Conservation (phyloP, 2,329 filamentous ascomycete species). For the Xylaria hypoxylon region DNA sequence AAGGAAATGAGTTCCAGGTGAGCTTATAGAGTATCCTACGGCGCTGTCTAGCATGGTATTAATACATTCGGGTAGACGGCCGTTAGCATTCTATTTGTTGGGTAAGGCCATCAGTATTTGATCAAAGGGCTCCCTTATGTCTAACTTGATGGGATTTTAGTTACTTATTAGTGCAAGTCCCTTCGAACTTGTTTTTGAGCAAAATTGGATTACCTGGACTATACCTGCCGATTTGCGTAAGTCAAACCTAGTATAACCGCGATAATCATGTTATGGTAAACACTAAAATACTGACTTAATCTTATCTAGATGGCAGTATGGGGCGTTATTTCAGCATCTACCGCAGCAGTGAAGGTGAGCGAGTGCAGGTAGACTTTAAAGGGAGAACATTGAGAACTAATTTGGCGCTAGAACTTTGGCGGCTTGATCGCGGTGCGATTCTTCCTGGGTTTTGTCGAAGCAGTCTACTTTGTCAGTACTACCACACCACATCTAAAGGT, state of each 20-base stretch:
- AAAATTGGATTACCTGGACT: slow-evolving; percentile 62
- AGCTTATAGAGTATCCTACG: neutral
- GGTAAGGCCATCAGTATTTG: slow-evolving; percentile 48
- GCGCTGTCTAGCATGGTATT: slow-evolving; percentile 17
- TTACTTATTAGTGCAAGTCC: slow-evolving; percentile 64
- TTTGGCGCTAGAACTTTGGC: slow-evolving; percentile 45
- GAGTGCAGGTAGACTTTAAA: neutral
- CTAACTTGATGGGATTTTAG: slow-evolving; percentile 43
- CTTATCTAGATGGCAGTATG: slow-evolving; percentile 59
- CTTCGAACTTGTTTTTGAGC: slow-evolving; percentile 63
- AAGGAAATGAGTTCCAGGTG: slow-evolving; percentile 53
- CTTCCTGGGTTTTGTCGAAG: slow-evolving; percentile 59
- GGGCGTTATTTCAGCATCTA: slow-evolving; percentile 60
- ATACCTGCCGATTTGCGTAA: slow-evolving; percentile 59
- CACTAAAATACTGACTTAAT: slow-evolving; percentile 31
- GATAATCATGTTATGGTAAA: neutral
- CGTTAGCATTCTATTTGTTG: slow-evolving; percentile 64
- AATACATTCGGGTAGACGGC: slow-evolving; percentile 52
- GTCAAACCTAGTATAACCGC: slow-evolving; percentile 35
- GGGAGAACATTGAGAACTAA: slow-evolving; percentile 15
- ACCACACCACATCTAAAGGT: too few relatives aligned
- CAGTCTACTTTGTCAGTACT: slow-evolving; percentile 57
- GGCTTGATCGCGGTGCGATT: slow-evolving; percentile 57
- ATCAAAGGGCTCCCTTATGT: neutral
- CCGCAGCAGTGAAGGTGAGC: slow-evolving; percentile 50